These are phyloP conservation scores for Lichtheimia hyalospora DNA, from an alignment of 371 early-diverging fungal species.

Conservation along the genomic window DNA sequence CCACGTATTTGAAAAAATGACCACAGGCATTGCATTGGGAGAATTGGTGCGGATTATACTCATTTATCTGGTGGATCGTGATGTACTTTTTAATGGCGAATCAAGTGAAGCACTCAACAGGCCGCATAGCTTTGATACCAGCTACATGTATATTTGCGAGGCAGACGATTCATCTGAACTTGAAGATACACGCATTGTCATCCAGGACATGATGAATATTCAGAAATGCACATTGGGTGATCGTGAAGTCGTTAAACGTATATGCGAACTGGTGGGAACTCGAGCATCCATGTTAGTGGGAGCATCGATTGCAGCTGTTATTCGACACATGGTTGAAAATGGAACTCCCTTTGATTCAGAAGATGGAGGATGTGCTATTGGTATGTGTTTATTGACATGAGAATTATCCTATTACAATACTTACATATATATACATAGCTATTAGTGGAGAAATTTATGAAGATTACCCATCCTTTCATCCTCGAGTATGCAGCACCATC, in stretches of 20 bases:
- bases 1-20: slow-evolving; percentile 93
- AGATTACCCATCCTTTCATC: slow-evolving; percentile 83
- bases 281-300: slow-evolving; percentile 72
- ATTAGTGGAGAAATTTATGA: slow-evolving; percentile 86
- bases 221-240: slow-evolving; percentile 55
- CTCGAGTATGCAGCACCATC: slow-evolving; percentile 72
- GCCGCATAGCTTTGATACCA: slow-evolving; percentile 75
- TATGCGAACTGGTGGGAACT: slow-evolving; percentile 69
- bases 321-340: slow-evolving; percentile 47
- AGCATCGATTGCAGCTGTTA: slow-evolving; percentile 64
- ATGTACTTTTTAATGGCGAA: slow-evolving; percentile 72
- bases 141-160: slow-evolving; percentile 68
- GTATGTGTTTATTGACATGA: slow-evolving; percentile 35
- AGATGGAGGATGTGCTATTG: slow-evolving; percentile 69
- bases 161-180: slow-evolving; percentile 49
- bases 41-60: slow-evolving; percentile 81
- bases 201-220: slow-evolving; percentile 58
- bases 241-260: slow-evolving; percentile 64
- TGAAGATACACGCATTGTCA: slow-evolving; percentile 60
- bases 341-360: slow-evolving; percentile 43
- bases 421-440: slow-evolving; percentile 24
- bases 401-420: too few relatives aligned
- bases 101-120: slow-evolving; percentile 62
- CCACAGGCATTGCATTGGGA: slow-evolving; percentile 95
- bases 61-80: slow-evolving; percentile 76